These are phyloP conservation scores for Tranzscheliella williamsii DNA, from an alignment of 1,284 basidiomycete genomes.

Conservation along the genomic window DNA sequence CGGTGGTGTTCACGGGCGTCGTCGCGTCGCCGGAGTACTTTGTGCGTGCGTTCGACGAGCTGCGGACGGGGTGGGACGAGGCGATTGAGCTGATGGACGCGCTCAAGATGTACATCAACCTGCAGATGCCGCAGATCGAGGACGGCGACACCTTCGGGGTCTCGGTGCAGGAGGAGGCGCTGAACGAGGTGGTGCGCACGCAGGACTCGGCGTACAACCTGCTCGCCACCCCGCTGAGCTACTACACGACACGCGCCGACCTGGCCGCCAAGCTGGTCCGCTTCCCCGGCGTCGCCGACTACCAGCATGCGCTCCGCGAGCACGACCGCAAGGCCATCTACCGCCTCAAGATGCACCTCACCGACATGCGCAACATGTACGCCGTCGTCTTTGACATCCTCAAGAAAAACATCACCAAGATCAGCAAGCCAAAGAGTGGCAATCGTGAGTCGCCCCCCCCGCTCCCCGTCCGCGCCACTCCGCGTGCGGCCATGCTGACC, in stretches of 20 bases:
- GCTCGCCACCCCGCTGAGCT: conserved; percentile 30
- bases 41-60: conserved; percentile 8
- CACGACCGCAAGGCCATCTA: conserved; percentile 33
- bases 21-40: conserved; percentile 22
- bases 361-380: conserved; percentile 38
- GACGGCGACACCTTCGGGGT: conserved; percentile 44
- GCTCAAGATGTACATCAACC: conserved; percentile 45
- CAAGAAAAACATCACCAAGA: conserved; percentile 37
- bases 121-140: conserved; percentile 42
- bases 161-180: conserved; percentile 41
- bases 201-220: conserved; percentile 39
- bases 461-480: too few relatives aligned
- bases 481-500: too few relatives aligned
- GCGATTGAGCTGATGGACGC: conserved; percentile 31
- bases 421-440: conserved; percentile 40
- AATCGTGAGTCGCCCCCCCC: too few relatives aligned
- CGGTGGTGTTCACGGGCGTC: conserved; percentile 24
- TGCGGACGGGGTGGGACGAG: conserved; percentile 34
- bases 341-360: conserved; percentile 33
- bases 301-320: conserved; percentile 23
- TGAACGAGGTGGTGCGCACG: conserved; percentile 36
- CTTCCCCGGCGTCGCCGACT: conserved; percentile 30
- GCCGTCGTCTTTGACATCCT: conserved; percentile 37
- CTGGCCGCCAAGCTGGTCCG: conserved; percentile 31
- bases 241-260: conserved; percentile 22